Percentiles rank a stretch among this genome's conserved stretches.
These are phyloP conservation scores for Isoetes taiwanensis DNA, from an alignment of 75 land plant species.

Conservation along the genomic window DNA sequence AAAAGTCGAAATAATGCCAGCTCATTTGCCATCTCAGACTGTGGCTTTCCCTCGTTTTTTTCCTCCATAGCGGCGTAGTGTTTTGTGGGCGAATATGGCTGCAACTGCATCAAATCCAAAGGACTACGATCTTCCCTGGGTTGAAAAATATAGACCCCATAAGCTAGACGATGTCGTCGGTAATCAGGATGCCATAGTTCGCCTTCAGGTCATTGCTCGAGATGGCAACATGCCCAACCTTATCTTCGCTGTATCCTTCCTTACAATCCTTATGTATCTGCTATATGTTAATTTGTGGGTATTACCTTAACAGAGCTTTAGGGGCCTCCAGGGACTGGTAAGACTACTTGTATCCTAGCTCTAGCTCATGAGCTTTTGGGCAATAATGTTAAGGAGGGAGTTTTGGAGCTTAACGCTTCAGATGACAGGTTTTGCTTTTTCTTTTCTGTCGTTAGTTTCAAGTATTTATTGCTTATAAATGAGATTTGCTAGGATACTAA, in stretches of 20 bases:
- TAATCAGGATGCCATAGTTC: conserved; percentile 74
- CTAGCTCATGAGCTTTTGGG: conserved; percentile 97
- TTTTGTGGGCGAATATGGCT: conserved; percentile 17
- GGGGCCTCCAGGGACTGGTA: conserved; percentile 99
- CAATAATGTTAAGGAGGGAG: conserved; percentile 70
- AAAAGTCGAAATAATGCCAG: no score
- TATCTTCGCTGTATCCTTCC: conserved; percentile 60
- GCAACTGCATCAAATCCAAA: conserved; percentile 14
- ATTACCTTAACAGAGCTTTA: conserved; percentile 13
- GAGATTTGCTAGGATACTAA: not conserved
- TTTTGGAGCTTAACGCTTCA: conserved; percentile 95
- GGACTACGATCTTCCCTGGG: conserved; percentile 86
- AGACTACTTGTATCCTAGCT: conserved; percentile 93
- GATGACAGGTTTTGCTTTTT: conserved; percentile 62
- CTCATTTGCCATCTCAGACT: no score
- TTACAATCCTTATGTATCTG: not conserved
- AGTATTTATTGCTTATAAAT: conserved; percentile 3
- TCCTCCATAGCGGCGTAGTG: no score
- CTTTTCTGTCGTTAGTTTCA: not conserved
- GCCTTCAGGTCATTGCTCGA: conserved; percentile 89
- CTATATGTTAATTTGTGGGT: not conserved
- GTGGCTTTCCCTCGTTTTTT: no score
- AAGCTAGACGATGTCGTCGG: conserved; percentile 83
- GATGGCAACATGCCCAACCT: conserved; percentile 99
- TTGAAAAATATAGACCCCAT: conserved; percentile 91